Conservation (phyloP, 257 asterid genomes). For the Perilla frutescens region DNA sequence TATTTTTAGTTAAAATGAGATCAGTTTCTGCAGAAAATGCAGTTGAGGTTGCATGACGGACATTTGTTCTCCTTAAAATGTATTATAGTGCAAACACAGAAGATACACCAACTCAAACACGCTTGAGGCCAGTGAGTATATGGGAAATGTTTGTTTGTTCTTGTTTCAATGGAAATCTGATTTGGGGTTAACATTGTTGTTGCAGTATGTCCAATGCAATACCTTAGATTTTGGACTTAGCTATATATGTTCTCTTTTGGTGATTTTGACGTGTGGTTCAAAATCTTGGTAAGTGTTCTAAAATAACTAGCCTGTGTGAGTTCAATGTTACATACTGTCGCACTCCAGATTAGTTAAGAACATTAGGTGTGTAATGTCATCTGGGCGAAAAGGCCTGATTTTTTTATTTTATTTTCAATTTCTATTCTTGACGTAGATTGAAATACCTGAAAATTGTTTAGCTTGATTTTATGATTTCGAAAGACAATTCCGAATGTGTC, state of each 20-base stretch:
- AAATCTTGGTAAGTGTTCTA: too few species aligned
- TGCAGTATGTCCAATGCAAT: slow-evolving; percentile 7
- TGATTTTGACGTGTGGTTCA: slow-evolving; percentile 22
- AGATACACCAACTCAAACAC: background rate
- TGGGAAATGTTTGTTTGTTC: slow-evolving; percentile 15
- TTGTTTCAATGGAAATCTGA: slow-evolving; percentile 4
- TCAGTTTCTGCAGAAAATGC: background rate
- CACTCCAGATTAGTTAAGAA: background rate
- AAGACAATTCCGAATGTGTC: background rate
- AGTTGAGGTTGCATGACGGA: slow-evolving; percentile 2
- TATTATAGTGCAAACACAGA: background rate
- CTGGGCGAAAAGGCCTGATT: too few species aligned
- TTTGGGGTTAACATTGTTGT: slow-evolving; percentile 9
- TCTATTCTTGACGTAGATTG: background rate
- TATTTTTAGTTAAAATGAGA: background rate
- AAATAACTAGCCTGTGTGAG: background rate
- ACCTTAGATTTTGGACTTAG: too few species aligned
- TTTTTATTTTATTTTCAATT: too few species aligned
- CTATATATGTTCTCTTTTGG: background rate
- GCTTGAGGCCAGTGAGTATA: background rate
- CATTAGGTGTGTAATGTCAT: background rate
- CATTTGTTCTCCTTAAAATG: slow-evolving; percentile 11
- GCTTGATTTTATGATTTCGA: background rate
- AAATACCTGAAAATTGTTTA: background rate
- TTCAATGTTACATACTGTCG: background rate